Evolutionary conservation across 73 alveolate species (phyloP).

Genomic region (Breviolum minutum): DNA sequence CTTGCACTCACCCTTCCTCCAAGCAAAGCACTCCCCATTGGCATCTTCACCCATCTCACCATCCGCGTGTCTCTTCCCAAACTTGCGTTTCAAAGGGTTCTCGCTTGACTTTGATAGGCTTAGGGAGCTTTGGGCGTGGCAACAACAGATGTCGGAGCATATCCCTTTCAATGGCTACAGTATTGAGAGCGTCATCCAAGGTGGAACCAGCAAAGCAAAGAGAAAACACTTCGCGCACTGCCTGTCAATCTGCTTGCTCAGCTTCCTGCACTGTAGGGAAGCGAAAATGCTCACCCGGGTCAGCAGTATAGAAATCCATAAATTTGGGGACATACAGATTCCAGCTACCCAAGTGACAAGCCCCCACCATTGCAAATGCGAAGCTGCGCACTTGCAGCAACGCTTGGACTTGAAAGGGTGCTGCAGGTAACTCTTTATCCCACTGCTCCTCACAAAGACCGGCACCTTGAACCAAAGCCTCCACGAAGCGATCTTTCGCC

Average conservation of each 20-base stretch:
- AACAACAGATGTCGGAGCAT: constrained; percentile 16
- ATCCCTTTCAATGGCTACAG: neutral
- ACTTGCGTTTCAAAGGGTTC: neutral
- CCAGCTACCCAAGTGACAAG: constrained; percentile 14
- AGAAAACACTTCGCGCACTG: neutral
- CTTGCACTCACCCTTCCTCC: neutral
- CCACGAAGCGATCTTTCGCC: neutral
- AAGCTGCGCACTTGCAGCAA: neutral
- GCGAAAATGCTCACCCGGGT: neutral
- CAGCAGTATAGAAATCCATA: neutral
- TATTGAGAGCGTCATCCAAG: neutral
- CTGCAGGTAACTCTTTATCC: neutral
- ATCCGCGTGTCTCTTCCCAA: neutral
- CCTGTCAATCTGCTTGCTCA: neutral
- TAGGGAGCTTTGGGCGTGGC: neutral
- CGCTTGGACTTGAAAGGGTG: neutral
- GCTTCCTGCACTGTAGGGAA: constrained; percentile 25
- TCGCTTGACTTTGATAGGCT: neutral
- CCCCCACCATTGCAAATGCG: constrained; percentile 23
- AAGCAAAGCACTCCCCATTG: neutral
- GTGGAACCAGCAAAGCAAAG: constrained; percentile 1
- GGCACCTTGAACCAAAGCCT: neutral
- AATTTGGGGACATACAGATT: neutral
- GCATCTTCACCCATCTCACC: neutral
- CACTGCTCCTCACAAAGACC: neutral